Percentiles rank a stretch among this genome's conserved stretches.
phyloP scores from a whole-genome alignment of 495 filamentous ascomycete genomes.

The Neurospora sp. region DNA sequence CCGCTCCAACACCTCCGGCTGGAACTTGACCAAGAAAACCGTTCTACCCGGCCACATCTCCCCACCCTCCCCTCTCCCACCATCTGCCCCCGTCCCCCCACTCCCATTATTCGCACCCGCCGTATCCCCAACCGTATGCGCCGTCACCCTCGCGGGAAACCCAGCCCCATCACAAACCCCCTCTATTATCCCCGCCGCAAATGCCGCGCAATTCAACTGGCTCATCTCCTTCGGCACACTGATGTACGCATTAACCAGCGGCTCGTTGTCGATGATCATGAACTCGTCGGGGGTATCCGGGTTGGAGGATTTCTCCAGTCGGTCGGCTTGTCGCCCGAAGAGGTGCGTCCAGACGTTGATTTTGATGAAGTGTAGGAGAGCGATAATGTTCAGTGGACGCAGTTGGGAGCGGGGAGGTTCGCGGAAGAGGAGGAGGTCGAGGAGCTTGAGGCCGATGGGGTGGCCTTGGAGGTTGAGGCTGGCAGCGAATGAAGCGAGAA shows the following conservation, averaged over 20 bases:
- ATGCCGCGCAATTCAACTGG: conserved; percentile 93
- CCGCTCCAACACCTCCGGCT: conserved; percentile 77
- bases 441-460: conserved; percentile 84
- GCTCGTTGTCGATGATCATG: conserved; percentile 97
- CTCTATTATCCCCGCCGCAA: conserved; percentile 90
- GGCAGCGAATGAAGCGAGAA: no score
- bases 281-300: conserved; percentile 80
- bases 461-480: conserved; percentile 75
- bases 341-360: conserved; percentile 84
- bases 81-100: neutral
- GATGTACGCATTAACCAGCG: conserved; percentile 86
- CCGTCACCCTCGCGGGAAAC: conserved; percentile 80
- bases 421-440: conserved; percentile 87
- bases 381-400: conserved; percentile 78
- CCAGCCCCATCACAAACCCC: conserved; percentile 87
- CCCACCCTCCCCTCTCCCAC: conserved; percentile 53
- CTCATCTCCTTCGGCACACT: conserved; percentile 89
- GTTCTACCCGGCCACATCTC: conserved; percentile 92
- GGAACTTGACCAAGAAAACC: conserved; percentile 88
- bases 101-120: neutral
- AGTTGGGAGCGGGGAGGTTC: conserved; percentile 54
- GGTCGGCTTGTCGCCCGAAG: conserved; percentile 80
- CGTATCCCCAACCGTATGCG: conserved; percentile 58
- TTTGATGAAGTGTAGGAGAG: conserved; percentile 89
- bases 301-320: conserved; percentile 79